Percentiles rank a stretch among this genome's conserved stretches.
Evolutionary conservation across 2,329 filamentous ascomycete species (phyloP).

Genomic region (Aspergillus fijiensis): DNA sequence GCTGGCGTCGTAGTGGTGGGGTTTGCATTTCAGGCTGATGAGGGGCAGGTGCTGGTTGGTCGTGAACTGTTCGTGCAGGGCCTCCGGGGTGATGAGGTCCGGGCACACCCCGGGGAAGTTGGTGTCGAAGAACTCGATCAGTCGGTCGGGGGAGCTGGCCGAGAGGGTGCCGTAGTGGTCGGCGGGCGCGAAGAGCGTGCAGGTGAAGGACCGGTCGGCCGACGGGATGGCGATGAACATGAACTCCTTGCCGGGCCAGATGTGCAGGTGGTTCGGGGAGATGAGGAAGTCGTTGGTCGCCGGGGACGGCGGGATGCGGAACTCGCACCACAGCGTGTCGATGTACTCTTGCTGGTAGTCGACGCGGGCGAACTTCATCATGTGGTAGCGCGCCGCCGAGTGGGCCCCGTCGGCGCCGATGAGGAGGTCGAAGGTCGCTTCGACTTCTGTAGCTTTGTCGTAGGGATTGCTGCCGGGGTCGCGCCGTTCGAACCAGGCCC

Average conservation of each 20-base stretch:
- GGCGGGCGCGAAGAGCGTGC: constrained; percentile 84
- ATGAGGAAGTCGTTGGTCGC: constrained; percentile 65
- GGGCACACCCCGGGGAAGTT: constrained; percentile 83
- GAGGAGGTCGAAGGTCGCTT: constrained; percentile 85
- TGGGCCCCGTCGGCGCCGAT: constrained; percentile 95
- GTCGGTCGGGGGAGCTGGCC: constrained; percentile 54
- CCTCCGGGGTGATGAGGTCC: constrained; percentile 56
- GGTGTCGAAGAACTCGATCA: constrained; percentile 81
- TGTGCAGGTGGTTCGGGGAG: constrained; percentile 90
- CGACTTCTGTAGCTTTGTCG: constrained; percentile 66
- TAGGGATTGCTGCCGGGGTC: constrained; percentile 32
- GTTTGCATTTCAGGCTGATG: constrained; percentile 88
- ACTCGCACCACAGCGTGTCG: constrained; percentile 96
- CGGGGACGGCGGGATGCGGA: constrained; percentile 65
- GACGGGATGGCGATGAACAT: constrained; percentile 98
- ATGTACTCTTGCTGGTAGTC: constrained; percentile 94
- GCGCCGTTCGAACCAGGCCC: constrained; percentile 80
- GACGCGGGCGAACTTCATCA: constrained; percentile 94
- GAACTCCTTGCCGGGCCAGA: constrained; percentile 90
- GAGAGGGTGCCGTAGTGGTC: constrained; percentile 68
- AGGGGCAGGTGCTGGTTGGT: constrained; percentile 86
- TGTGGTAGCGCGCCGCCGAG: constrained; percentile 82
- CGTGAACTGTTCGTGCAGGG: constrained; percentile 72
- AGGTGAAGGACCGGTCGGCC: constrained; percentile 90
- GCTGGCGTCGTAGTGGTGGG: constrained; percentile 75